phyloP scores from a whole-genome alignment of 192 early-diverging fungal genomes.

The Dimargaris verticillata region DNA sequence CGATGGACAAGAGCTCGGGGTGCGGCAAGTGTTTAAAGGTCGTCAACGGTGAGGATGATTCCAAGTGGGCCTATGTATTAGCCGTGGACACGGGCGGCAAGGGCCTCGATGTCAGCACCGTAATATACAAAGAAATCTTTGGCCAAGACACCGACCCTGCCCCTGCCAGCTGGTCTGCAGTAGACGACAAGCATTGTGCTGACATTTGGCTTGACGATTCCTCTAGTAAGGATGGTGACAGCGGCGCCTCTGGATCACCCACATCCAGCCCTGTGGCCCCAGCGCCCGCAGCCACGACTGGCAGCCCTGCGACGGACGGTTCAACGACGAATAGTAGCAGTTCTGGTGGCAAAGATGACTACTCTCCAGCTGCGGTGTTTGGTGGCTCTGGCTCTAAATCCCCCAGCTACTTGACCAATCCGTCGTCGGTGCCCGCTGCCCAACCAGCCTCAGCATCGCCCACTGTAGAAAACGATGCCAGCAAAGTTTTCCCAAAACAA shows the following conservation, averaged over 20 bases:
- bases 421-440: no score
- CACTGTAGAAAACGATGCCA: no score
- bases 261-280: not conserved
- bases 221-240: not conserved
- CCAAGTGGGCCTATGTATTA: slow-evolving; percentile 30
- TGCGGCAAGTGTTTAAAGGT: slow-evolving; percentile 37
- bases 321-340: no score
- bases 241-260: not conserved
- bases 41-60: slow-evolving; percentile 16
- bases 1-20: slow-evolving; percentile 21
- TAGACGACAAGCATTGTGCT: slow-evolving; percentile 21
- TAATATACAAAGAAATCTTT: slow-evolving; percentile 29
- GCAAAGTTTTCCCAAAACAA: no score
- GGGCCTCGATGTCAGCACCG: slow-evolving; percentile 32
- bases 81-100: slow-evolving; percentile 34
- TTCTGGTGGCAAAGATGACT: no score
- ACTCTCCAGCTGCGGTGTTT: no score
- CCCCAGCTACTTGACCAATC: no score
- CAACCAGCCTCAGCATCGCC: no score
- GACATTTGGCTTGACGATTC: slow-evolving; percentile 19
- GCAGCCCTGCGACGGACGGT: no score
- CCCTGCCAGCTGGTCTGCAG: slow-evolving; percentile 26
- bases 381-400: no score
- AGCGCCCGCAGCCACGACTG: no score
- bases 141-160: slow-evolving; percentile 27